Percentiles rank a stretch among this genome's conserved stretches.
These are phyloP conservation scores for Themeda triandra DNA, from an alignment of 176 grass and related monocot genomes.

Conservation along the genomic window DNA sequence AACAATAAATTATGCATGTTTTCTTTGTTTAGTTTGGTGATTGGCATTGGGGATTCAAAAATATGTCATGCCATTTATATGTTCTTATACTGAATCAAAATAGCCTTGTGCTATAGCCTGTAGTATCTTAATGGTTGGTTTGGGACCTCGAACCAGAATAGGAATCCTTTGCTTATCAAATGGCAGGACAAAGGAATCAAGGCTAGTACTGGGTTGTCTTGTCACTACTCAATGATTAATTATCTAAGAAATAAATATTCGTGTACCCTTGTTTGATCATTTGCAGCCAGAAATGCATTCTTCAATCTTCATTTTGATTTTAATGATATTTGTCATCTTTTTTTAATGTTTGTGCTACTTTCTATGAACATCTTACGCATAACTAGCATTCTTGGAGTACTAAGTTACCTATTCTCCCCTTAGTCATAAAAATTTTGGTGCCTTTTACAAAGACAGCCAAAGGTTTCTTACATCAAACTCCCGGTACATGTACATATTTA, in stretches of 20 bases:
- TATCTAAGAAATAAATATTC: not conserved
- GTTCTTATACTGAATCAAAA: not conserved
- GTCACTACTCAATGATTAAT: not conserved
- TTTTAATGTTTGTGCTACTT: not conserved
- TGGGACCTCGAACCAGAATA: not conserved
- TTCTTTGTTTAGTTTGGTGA: not conserved
- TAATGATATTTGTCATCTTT: not conserved
- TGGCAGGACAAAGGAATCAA: not conserved
- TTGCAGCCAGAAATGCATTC: not conserved
- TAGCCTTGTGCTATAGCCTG: not conserved
- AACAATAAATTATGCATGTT: not conserved
- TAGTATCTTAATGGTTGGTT: not conserved
- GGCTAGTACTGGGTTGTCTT: not conserved
- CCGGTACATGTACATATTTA: not conserved
- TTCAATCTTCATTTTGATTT: not conserved
- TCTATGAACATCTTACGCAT: not conserved
- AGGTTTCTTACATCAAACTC: not conserved
- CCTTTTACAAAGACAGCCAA: not conserved
- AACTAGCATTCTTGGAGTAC: not conserved
- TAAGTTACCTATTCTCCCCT: not conserved
- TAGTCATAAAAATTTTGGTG: not conserved
- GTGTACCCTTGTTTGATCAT: not conserved
- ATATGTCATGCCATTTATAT: not conserved
- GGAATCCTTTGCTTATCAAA: not conserved
- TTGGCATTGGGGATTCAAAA: not conserved